Base-by-base conservation (phyloP, 2,329 filamentous ascomycete genomes). In the Monilinia fructigena region DNA sequence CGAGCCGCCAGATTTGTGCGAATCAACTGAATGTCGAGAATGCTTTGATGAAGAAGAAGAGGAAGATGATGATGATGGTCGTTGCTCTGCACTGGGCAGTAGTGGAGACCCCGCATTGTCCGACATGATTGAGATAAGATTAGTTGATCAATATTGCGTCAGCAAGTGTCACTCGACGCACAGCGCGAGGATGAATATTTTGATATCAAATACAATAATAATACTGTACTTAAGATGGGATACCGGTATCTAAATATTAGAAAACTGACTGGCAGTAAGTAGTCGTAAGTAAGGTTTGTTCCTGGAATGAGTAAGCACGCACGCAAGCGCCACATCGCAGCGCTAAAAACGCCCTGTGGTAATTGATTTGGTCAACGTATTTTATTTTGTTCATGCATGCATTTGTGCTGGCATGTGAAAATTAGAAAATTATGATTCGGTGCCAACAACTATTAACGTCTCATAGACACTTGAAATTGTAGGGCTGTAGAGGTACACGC, bases 121-220 rank as follows among this genome's bases (percentile, higher is more conserved):
- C 48, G 48, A 59, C 56, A 63, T 66, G 48, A 54, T 50, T 48
- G 35, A 63, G 50, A 53, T 65, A 53, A 54, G 23, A 28, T 16
- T 38, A 60, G 16, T 60, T 26, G 28, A 55, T 48, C 12, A 53
- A 60, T n/a, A 12, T 26, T 42, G 38, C 23, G 55, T 11, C 23
- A 10, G 42, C 60, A 65, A 45, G 55, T 52, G 53, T 65, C 63
- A 54, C 63, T 65, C 63, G 38, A 65, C 63, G 63, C 63, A 65
- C 35, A 31, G 55, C 63, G 55, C 47, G 63, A 65, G 63, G 55
- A 65, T 65, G 55, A 40, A 47, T 42, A 7, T 61, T 18, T 53
- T 35, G 26, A 61, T 60, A 45, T 65, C 55, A 35, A 55, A 38
- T 23, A 31, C 47, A 42, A 23, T 23, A 42, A 23, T 23, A 52